A percentile compares a stretch with the other conserved stretches of the same genome.
Evolutionary conservation across 345 rosid genomes (phyloP).

Genomic region (Cardamine occulta): DNA sequence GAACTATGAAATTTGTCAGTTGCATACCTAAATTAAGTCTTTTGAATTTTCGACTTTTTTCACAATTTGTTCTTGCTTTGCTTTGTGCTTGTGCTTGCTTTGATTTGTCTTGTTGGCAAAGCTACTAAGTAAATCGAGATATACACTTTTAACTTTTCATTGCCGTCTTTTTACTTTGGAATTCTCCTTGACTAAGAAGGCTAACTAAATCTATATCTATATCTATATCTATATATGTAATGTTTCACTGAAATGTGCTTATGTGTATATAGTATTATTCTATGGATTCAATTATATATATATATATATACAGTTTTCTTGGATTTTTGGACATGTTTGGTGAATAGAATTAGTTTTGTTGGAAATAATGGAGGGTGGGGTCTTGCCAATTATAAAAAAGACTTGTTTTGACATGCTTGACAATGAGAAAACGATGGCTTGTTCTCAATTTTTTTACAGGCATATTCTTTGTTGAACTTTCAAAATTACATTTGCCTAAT

Average conservation of each 20-base stretch:
- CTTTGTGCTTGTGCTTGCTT: constrained; percentile 39
- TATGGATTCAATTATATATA: constrained; percentile 15
- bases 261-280: constrained; percentile 15
- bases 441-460: constrained; percentile 35
- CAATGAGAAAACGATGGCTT: constrained; percentile 42
- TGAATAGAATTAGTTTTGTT: constrained; percentile 34
- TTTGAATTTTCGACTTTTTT: constrained; percentile 32
- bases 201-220: constrained; percentile 1
- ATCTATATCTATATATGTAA: background rate
- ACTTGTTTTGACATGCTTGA: constrained; percentile 39
- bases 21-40: constrained; percentile 25
- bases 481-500: constrained; percentile 23
- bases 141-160: constrained; percentile 15
- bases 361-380: constrained; percentile 48
- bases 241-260: constrained; percentile 14
- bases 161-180: constrained; percentile 29
- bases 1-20: constrained; percentile 33
- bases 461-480: constrained; percentile 43
- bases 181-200: constrained; percentile 27
- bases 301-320: background rate
- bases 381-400: constrained; percentile 31
- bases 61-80: constrained; percentile 32
- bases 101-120: constrained; percentile 33
- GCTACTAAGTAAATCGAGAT: background rate
- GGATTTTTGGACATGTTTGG: constrained; percentile 30